Evolutionary conservation across 169 alveolate species (phyloP).

Genomic region (Cryptosporidium sp.): DNA sequence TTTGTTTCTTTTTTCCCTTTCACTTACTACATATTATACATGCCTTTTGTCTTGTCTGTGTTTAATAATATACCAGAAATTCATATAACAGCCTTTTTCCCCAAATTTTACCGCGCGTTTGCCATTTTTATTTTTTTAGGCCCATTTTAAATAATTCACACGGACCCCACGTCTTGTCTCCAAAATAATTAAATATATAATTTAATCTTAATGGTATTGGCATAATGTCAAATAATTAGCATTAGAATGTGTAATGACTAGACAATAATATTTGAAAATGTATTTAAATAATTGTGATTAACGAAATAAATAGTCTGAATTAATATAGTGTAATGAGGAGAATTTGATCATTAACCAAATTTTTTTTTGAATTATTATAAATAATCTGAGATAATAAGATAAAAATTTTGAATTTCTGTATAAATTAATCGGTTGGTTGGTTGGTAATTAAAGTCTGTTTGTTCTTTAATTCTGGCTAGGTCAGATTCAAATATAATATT

Average conservation of each 20-base stretch:
- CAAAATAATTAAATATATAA: background rate
- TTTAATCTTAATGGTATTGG: background rate
- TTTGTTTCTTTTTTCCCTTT: background rate
- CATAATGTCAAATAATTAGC: background rate
- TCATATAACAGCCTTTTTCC: background rate
- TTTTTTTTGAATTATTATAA: background rate
- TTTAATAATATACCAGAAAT: background rate
- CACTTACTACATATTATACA: background rate
- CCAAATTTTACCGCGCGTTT: background rate
- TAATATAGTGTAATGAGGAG: background rate
- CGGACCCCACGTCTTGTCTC: background rate
- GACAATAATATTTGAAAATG: background rate
- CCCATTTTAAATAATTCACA: background rate
- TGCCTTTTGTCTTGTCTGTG: background rate
- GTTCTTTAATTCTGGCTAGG: background rate
- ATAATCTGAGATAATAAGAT: background rate
- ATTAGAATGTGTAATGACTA: background rate
- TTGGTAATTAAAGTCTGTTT: background rate
- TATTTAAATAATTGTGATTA: background rate
- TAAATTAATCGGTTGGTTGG: background rate
- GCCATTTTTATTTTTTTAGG: background rate
- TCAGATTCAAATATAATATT: background rate
- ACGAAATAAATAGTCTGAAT: background rate
- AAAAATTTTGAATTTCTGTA: background rate
- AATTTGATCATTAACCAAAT: background rate